These are phyloP conservation scores for Neurospora sp. DNA, from an alignment of 495 filamentous ascomycete genomes.

Conservation along the genomic window DNA sequence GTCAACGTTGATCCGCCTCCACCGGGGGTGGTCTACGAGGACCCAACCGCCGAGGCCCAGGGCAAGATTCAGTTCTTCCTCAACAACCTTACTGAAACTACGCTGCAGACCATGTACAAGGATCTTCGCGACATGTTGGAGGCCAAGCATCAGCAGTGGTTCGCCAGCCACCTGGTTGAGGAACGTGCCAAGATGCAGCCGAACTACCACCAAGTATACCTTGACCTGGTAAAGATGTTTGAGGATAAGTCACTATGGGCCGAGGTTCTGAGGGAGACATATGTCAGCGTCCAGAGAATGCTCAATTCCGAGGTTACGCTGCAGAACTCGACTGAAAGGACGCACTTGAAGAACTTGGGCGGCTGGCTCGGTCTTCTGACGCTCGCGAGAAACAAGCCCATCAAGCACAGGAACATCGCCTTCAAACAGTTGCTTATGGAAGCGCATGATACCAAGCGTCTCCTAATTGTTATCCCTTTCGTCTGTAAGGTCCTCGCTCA, in stretches of 20 bases:
- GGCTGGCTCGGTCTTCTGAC: slow-evolving; percentile 91
- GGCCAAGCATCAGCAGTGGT: slow-evolving; percentile 85
- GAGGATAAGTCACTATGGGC: slow-evolving; percentile 66
- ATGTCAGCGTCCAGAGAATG: slow-evolving; percentile 69
- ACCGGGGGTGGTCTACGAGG: slow-evolving; percentile 52
- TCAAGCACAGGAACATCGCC: slow-evolving; percentile 92
- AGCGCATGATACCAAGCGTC: slow-evolving; percentile 77
- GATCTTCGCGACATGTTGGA: slow-evolving; percentile 71
- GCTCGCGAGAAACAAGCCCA: slow-evolving; percentile 86
- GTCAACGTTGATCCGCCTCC: slow-evolving; percentile 61
- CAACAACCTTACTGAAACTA: slow-evolving; percentile 89
- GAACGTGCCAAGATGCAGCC: slow-evolving; percentile 93
- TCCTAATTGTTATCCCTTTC: slow-evolving; percentile 88
- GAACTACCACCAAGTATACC: slow-evolving; percentile 87
- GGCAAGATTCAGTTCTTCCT: slow-evolving; percentile 92
- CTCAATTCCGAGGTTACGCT: slow-evolving; percentile 82
- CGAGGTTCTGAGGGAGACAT: slow-evolving; percentile 90
- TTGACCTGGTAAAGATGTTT: slow-evolving; percentile 79
- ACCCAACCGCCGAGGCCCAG: slow-evolving; percentile 73
- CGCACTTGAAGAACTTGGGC: slow-evolving; percentile 82
- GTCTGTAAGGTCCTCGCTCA: slow-evolving; percentile 88
- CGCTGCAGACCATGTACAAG: slow-evolving; percentile 67
- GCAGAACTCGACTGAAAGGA: slow-evolving; percentile 66
- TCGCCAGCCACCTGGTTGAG: slow-evolving; percentile 90
- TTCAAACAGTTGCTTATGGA: slow-evolving; percentile 93